These are phyloP conservation scores for Murraya paniculata DNA, from an alignment of 345 rosid species.

Conservation along the genomic window DNA sequence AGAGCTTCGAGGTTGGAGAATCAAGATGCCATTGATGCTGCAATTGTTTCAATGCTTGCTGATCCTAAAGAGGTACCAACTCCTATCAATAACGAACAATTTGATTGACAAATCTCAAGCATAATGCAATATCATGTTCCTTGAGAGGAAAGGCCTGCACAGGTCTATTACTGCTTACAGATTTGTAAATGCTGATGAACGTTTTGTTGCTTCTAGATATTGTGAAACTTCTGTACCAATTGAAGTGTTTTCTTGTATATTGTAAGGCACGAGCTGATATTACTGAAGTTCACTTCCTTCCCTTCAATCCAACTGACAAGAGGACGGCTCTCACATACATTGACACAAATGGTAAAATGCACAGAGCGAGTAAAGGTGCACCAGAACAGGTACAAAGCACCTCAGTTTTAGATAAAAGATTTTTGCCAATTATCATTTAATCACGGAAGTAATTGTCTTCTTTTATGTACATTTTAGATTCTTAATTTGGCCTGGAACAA, in stretches of 20 bases:
- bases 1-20: slow-evolving; percentile 93
- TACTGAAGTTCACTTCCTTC: slow-evolving; percentile 90
- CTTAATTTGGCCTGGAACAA: slow-evolving; percentile 54
- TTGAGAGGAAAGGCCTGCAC: neutral
- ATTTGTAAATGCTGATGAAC: neutral
- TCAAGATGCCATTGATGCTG: slow-evolving; percentile 89
- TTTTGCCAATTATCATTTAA: neutral
- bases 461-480: slow-evolving; percentile 29
- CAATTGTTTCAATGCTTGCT: slow-evolving; percentile 79
- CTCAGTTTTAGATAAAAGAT: neutral
- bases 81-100: neutral
- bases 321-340: slow-evolving; percentile 83
- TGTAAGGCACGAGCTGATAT: slow-evolving; percentile 84
- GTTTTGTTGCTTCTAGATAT: neutral
- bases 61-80: slow-evolving; percentile 81
- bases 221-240: neutral
- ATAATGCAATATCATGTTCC: neutral
- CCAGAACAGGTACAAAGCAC: slow-evolving; percentile 66
- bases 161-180: neutral
- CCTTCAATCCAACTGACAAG: slow-evolving; percentile 92
- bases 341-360: slow-evolving; percentile 68
- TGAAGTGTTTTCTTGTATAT: neutral
- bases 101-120: neutral
- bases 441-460: neutral
- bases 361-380: slow-evolving; percentile 95